These are phyloP conservation scores for Camellia oleifera DNA, from an alignment of 179 eudicot genomes.

Conservation along the genomic window DNA sequence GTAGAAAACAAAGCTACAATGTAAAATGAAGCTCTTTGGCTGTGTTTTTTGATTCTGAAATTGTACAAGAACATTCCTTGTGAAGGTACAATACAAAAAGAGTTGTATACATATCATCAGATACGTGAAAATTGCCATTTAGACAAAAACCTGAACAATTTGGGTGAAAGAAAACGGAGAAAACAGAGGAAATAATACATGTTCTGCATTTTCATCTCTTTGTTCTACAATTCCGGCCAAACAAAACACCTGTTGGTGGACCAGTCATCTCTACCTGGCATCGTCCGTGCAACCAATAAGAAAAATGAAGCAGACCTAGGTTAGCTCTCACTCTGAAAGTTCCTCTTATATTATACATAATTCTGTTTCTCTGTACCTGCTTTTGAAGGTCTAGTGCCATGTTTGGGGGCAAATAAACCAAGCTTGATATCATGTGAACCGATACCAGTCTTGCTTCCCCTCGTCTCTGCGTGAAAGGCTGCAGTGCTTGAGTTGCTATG, in stretches of 20 bases:
- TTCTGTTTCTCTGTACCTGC: slow-evolving; percentile 57
- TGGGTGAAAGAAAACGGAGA: slow-evolving; percentile 1
- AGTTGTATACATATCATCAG: neutral
- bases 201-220: slow-evolving; percentile 38
- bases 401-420: slow-evolving; percentile 65
- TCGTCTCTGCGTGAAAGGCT: slow-evolving; percentile 51
- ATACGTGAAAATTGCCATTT: too few relatives aligned
- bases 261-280: slow-evolving; percentile 77
- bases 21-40: neutral
- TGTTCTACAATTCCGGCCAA: slow-evolving; percentile 55
- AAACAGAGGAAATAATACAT: neutral
- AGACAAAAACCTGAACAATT: neutral
- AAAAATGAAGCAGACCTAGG: slow-evolving; percentile 45
- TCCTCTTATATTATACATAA: slow-evolving; percentile 56
- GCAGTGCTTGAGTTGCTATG: slow-evolving; percentile 46
- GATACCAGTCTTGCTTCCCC: slow-evolving; percentile 41
- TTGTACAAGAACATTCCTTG: neutral
- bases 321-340: slow-evolving; percentile 55
- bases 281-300: slow-evolving; percentile 63
- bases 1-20: too few relatives aligned
- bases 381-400: slow-evolving; percentile 61
- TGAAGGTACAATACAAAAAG: neutral
- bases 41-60: neutral
- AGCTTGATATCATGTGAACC: slow-evolving; percentile 59
- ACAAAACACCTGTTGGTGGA: slow-evolving; percentile 71